These are phyloP conservation scores for Meyerozyma smithsonii DNA, from an alignment of 1,139 yeast species.

Conservation along the genomic window DNA sequence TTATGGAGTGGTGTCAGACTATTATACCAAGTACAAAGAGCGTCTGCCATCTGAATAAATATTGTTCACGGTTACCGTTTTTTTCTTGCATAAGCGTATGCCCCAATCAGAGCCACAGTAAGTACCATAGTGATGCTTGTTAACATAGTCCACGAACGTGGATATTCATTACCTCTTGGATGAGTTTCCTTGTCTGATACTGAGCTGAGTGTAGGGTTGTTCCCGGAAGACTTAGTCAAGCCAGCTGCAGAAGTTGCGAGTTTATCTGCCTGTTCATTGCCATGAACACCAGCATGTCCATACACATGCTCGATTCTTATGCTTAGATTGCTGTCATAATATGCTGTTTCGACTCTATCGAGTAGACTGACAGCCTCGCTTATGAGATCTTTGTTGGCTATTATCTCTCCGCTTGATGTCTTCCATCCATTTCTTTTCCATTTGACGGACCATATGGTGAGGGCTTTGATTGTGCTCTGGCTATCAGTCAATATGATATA, in stretches of 20 bases:
- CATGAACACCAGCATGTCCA: constrained; percentile 67
- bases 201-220: too few relatives aligned
- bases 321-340: constrained; percentile 10
- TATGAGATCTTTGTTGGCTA: constrained; percentile 51
- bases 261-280: constrained; percentile 74
- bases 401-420: constrained; percentile 37
- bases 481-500: constrained; percentile 53
- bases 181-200: too few relatives aligned
- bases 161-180: too few relatives aligned
- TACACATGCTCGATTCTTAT: constrained; percentile 45
- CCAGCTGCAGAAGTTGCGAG: constrained; percentile 67
- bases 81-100: not conserved
- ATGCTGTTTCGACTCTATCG: constrained; percentile 32
- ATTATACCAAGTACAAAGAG: not conserved
- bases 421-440: constrained; percentile 58
- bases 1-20: not conserved
- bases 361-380: constrained; percentile 20
- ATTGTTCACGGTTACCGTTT: not conserved
- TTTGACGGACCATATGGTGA: constrained; percentile 45
- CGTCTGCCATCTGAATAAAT: not conserved
- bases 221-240: not conserved
- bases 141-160: not conserved
- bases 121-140: not conserved
- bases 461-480: constrained; percentile 43
- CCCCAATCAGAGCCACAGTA: not conserved